Evolutionary conservation across 1,139 yeast genomes (phyloP), one percentile per base, ranked within the genome.

Genomic region (Suhomyces maxii): DNA sequence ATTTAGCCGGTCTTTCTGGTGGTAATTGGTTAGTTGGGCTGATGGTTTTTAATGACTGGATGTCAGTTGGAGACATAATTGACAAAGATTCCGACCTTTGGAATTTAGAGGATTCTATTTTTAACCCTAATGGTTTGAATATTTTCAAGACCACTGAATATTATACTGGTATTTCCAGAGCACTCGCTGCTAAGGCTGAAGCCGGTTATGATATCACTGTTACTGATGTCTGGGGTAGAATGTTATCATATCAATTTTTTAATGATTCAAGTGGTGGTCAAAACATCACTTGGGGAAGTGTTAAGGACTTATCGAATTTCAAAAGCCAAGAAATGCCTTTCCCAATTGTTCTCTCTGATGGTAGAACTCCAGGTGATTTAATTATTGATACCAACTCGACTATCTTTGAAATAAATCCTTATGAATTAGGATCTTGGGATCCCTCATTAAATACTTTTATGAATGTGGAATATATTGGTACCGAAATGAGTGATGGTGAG

Each of bases 381-480:
- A 63, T 70, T 40, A 60, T 72, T 26, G 64, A 68, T 49, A 63
- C 59, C 37, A 73, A 74, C 53, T 68, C 77, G 6, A 72, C 78
- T 1, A 65, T 75, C 1, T 69, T 70, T 50, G 79, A 75, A 50
- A 56, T 73, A 26, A 63, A 58, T 39, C 77, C 80, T 0, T 72
- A 54, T 46, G 80, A 75, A 50, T 56, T 74, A 41, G 80, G 80
- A 0, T 68, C 76, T 2, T 75, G 78, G 77, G 80, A 74, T 52
- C 73, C 75, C 1, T 59, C 71, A 4, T 56, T 73, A 33, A 53
- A 53, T 4, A 48, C 65, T 9, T 73, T 74, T 53, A 49, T 52
- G 14, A 65, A 70, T 38, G 59, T 65, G 7, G 55, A 65, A 48
- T 74, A 68, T 50, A 42, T 73, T 44, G 79, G 80, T 3, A 61